These are phyloP conservation scores for Solanum hybrid DNA, from an alignment of 305 asterid genomes.

Conservation along the genomic window DNA sequence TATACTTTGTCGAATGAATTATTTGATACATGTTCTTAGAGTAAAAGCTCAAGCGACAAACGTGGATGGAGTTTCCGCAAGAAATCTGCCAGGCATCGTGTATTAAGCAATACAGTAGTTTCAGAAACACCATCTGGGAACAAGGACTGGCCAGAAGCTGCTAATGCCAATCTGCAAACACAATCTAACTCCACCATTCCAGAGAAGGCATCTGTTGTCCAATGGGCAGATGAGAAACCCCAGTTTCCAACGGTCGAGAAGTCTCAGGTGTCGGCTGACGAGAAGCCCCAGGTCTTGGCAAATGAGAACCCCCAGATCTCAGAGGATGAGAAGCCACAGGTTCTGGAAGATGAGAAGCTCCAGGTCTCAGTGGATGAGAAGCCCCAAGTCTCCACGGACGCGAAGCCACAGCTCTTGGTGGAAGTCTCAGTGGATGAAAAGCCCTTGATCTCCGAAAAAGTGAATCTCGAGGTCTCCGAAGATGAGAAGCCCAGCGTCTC, in stretches of 20 bases:
- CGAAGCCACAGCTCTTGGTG: neutral
- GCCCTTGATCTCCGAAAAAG: neutral
- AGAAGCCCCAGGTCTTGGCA: neutral
- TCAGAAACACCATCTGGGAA: constrained; percentile 53
- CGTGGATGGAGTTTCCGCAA: constrained; percentile 95
- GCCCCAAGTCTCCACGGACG: neutral
- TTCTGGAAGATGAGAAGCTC: neutral
- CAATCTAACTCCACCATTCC: constrained; percentile 37
- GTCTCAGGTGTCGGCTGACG: neutral
- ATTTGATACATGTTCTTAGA: constrained; percentile 26
- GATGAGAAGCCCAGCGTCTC: neutral
- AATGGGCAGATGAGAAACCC: constrained; percentile 41
- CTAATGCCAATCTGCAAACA: constrained; percentile 32
- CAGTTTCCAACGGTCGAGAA: constrained; percentile 6
- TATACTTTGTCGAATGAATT: neutral
- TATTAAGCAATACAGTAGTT: constrained; percentile 54
- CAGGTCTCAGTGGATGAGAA: neutral
- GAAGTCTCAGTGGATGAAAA: neutral
- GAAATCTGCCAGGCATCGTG: constrained; percentile 76
- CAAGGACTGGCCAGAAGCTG: constrained; percentile 55
- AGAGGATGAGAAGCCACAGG: neutral
- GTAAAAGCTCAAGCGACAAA: constrained; percentile 62
- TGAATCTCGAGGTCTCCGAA: neutral
- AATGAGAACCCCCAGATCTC: neutral
- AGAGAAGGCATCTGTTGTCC: constrained; percentile 38